Conservation (phyloP, 495 filamentous ascomycete species). For the Tuber brumale region DNA sequence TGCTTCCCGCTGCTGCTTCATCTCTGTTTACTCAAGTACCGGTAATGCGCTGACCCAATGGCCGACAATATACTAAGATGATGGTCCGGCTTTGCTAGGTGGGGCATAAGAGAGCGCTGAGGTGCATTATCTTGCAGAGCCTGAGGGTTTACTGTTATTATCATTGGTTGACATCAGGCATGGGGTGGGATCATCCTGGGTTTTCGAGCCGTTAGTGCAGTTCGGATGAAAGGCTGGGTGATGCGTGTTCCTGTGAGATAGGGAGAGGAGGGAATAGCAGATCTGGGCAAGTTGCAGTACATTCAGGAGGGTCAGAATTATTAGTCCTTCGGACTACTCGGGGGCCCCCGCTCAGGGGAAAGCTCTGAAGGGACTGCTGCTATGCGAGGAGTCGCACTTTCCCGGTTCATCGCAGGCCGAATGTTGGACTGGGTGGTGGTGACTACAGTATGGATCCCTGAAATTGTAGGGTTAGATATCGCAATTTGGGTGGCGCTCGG, state of each 20-base stretch:
- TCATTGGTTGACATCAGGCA: background rate
- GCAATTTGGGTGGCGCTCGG: background rate
- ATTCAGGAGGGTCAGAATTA: background rate
- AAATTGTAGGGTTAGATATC: background rate
- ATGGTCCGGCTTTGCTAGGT: background rate
- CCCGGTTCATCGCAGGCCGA: background rate
- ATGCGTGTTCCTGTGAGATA: background rate
- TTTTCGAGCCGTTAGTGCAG: background rate
- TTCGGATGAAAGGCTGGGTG: background rate
- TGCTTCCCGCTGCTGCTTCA: background rate
- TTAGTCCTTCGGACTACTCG: background rate
- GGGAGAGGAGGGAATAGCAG: background rate
- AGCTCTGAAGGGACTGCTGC: background rate
- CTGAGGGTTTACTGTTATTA: background rate
- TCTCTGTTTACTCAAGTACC: background rate
- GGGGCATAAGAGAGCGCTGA: background rate
- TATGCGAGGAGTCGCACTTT: background rate
- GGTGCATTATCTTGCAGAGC: background rate
- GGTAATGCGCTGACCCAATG: background rate
- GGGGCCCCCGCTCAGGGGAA: too few relatives aligned
- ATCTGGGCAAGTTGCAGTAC: background rate
- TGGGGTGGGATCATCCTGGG: too few relatives aligned
- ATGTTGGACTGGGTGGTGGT: background rate
- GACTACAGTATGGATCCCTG: background rate
- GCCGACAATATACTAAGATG: background rate